Evolutionary conservation across 768 basidiomycete species (phyloP), one percentile per base, ranked within the genome.

Genomic region (Psilocybe tampanensis): DNA sequence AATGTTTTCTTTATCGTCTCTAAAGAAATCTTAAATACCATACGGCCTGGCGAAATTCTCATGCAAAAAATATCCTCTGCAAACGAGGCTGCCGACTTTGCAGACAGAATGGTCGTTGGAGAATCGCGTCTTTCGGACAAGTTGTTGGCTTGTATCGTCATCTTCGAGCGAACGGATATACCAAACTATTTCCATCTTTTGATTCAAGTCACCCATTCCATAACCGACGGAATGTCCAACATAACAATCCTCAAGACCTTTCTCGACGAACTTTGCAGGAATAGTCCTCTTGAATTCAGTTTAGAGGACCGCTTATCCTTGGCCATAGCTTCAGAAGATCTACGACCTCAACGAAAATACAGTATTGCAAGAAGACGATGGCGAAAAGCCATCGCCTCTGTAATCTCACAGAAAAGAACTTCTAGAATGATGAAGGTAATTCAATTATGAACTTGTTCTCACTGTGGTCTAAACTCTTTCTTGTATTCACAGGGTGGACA

Each of bases 151-250:
- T 74, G 76, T 21, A 36, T 85, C 1, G 70, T 75, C 45, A 64
- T 85, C 53, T 69, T 82, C 19, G 68, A 63, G 49, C 75, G 76
- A 54, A 67, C 65, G 5, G 81, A 80, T 60, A 55, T 64, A 12
- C 48, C 68, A 1, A 68, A 71, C 17, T 65, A 55, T 6, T 68
- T 77, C 47, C 80, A 85, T 59, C 39, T 84, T 44, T 49, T 83
- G 22, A 62, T 81, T 19, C 64, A 76, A 39, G 66, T 75, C 15
- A 75, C 83, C 0, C 85, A 87, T 63, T 68, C 70, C 47, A 78
- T 86, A 42, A 74, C 79, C 0, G 85, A 86, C 62, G 81, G 78
- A 17, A 74, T 74, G 43, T 71, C 77, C 11, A 79, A 75, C 56
- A 56, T 61, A 8, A 76, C 75, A 1, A 59, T 85, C 12, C 44